Base-by-base conservation (phyloP, 2,329 filamentous ascomycete species). In the Colletotrichum euphorbiae region DNA sequence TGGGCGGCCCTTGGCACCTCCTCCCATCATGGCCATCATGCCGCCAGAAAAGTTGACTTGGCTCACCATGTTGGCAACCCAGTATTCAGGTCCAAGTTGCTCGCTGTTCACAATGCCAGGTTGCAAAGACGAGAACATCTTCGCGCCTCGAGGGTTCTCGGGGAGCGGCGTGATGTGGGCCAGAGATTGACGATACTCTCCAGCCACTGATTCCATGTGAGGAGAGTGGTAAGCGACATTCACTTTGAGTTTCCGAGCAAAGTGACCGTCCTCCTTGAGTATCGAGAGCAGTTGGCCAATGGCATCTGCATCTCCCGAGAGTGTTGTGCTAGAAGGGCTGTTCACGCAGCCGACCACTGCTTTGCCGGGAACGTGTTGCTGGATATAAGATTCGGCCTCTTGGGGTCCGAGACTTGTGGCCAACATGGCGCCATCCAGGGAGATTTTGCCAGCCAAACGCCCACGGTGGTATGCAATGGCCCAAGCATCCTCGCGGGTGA, bases 161-260 rank as follows among this genome's bases (percentile, higher is more conserved):
- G 33, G 33, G 12, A 38, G 33, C 8, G 33, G 33, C 4, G 33
- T 38, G 33, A 38, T 38, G 33, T 38, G 33, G 33, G 33, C 33
- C 8, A 38, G 8, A 9, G 33, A 38, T 13, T 38, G 33, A 13
- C 33, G 33, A 13, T 38, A 38, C 33, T 38, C 33, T 4, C 12
- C 12, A 13, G 33, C 33, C 33, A 38, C 33, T 9, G 33, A 9
- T 4, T 38, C 33, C 71, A 77, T 77, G 48, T 76, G 74, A n/a
- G 73, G 72, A 1, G 77, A 78, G 50, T 78, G 76, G 59, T 77
- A 77, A 1, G 76, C 76, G 21, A 57, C 74, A 52, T 75, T 70
- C 3, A 77, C 74, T 8, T 66, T 51, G 9, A 78, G 71, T 4
- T 62, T 31, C n/a, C 72, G 38, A 2, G 69, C 70, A 51, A 77